Conservation (phyloP, 306 rosid genomes). For the Cucurbita ficifolia region DNA sequence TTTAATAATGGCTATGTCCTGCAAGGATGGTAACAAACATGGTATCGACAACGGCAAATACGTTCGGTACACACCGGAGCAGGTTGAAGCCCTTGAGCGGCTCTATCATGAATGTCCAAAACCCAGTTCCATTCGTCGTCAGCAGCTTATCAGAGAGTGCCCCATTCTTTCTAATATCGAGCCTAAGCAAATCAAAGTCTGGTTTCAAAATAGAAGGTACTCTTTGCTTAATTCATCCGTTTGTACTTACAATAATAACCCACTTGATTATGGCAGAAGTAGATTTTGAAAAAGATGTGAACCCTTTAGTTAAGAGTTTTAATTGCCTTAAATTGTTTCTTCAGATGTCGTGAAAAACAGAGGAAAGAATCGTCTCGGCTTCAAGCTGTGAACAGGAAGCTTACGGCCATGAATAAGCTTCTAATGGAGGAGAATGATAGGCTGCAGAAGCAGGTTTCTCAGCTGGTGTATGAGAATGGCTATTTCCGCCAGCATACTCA, state of each 20-base stretch:
- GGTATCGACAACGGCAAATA: constrained; percentile 78
- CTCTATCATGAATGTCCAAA: constrained; percentile 96
- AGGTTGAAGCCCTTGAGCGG: constrained; percentile 98
- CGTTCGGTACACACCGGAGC: constrained; percentile 99
- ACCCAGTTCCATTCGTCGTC: constrained; percentile 95
- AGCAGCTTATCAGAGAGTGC: constrained; percentile 87
- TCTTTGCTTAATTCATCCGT: not conserved
- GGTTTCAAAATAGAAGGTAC: constrained; percentile 94
- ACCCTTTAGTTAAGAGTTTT: not conserved
- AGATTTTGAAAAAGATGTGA: not conserved
- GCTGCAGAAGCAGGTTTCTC: constrained; percentile 98
- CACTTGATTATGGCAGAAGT: not conserved
- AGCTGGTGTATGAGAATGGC: constrained; percentile 86
- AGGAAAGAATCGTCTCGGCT: constrained; percentile 82
- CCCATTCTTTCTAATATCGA: constrained; percentile 86
- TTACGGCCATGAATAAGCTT: constrained; percentile 93
- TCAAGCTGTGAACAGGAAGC: constrained; percentile 85
- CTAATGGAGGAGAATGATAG: constrained; percentile 96
- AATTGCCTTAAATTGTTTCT: constrained; percentile 3
- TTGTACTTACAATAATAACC: not conserved
- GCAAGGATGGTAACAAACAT: constrained; percentile 82
- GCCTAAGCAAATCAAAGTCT: constrained; percentile 94
- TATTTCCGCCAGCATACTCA: constrained; percentile 89
- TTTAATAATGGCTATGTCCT: constrained; percentile 65
- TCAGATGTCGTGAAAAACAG: constrained; percentile 95